These are phyloP conservation scores for Capsella bursapastoris DNA, from an alignment of 345 rosid species.

Conservation along the genomic window DNA sequence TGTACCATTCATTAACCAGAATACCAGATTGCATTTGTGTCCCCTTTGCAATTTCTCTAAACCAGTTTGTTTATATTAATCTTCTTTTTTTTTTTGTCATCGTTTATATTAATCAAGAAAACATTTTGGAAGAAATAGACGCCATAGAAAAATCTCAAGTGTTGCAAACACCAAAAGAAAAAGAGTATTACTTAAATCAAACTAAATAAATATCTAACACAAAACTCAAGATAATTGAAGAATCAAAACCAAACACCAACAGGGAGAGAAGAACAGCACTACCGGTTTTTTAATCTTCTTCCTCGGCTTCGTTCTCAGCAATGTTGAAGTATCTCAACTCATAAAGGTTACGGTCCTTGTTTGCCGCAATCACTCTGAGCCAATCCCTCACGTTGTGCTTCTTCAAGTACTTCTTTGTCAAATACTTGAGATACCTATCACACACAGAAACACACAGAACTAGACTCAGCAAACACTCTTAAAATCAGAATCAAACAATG, in stretches of 20 bases:
- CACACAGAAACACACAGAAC: not conserved
- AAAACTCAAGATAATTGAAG: not conserved
- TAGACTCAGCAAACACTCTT: not conserved
- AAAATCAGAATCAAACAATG: not conserved
- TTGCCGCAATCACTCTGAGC: constrained; percentile 86
- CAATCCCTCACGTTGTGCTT: constrained; percentile 93
- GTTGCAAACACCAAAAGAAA: not conserved
- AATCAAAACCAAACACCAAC: constrained; percentile 18
- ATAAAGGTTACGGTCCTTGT: constrained; percentile 81
- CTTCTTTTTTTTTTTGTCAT: no score
- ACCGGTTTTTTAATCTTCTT: constrained; percentile 62
- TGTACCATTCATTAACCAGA: no score
- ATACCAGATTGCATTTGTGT: not conserved
- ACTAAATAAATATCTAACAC: constrained; percentile 29
- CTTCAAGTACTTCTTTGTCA: constrained; percentile 91
- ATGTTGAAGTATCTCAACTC: constrained; percentile 93
- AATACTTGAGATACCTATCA: constrained; percentile 75
- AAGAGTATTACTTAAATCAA: constrained; percentile 20
- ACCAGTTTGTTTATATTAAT: not conserved
- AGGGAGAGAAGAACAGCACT: not conserved
- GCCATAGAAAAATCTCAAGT: constrained; percentile 10
- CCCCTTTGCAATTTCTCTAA: not conserved
- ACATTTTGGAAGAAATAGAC: not conserved
- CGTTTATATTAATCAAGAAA: not conserved
- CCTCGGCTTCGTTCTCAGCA: constrained; percentile 92